Percentiles rank a stretch among this genome's conserved stretches.
These are phyloP conservation scores for Dichotomopilus funicola DNA, from an alignment of 2,329 filamentous ascomycete genomes.

Conservation along the genomic window DNA sequence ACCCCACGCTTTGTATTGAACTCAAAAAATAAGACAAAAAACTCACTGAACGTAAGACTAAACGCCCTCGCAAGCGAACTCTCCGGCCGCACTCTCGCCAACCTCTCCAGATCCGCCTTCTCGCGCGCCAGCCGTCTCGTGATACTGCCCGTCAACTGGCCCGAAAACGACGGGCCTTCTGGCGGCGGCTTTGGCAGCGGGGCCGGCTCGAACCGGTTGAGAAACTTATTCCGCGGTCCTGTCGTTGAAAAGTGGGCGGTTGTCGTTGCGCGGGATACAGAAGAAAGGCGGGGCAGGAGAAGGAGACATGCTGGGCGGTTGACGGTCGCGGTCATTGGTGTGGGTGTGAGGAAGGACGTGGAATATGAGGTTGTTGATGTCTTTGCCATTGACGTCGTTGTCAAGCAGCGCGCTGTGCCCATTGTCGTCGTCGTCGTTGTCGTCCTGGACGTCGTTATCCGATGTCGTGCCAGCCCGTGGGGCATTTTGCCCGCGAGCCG, in stretches of 20 bases:
- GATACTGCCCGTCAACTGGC: slow-evolving; percentile 50
- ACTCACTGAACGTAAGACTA: slow-evolving; percentile 43
- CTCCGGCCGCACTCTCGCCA: slow-evolving; percentile 35
- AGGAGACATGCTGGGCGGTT: slow-evolving; percentile 11
- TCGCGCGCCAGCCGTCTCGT: slow-evolving; percentile 43
- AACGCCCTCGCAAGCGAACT: slow-evolving; percentile 35
- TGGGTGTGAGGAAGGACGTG: no score
- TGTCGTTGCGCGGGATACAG: slow-evolving; percentile 12
- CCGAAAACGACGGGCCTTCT: slow-evolving; percentile 36
- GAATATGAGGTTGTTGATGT: no score
- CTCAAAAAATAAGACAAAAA: background rate
- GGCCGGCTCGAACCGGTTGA: no score
- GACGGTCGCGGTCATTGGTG: background rate
- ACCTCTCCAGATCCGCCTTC: slow-evolving; percentile 39
- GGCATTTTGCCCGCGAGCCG: slow-evolving; percentile 23
- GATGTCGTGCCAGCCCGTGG: slow-evolving; percentile 16
- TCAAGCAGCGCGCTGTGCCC: slow-evolving; percentile 3
- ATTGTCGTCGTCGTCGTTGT: background rate
- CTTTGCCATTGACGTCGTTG: background rate
- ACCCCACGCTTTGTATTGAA: no score
- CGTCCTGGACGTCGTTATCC: slow-evolving; percentile 9
- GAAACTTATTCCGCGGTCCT: no score
- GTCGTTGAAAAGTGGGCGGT: background rate
- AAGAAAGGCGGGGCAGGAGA: slow-evolving; percentile 14
- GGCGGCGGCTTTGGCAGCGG: background rate